phyloP scores from a whole-genome alignment of 1,139 yeast genomes.

The Saccharomyces hybrid region DNA sequence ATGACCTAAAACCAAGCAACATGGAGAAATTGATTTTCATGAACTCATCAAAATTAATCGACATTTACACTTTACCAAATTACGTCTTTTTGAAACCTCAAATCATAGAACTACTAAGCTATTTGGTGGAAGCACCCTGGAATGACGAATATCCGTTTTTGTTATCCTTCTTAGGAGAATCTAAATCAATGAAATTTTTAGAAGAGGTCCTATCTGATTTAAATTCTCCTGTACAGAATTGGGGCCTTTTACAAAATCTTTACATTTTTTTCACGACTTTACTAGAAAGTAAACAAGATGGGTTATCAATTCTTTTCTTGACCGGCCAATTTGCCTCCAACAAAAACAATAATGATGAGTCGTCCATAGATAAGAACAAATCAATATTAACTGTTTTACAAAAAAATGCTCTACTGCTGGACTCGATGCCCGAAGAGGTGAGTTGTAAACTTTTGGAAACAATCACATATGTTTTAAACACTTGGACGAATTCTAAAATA shows the following conservation, averaged over 20 bases:
- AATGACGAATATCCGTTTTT: constrained; percentile 61
- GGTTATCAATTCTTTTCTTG: constrained; percentile 67
- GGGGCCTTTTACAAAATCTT: constrained; percentile 47
- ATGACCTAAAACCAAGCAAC: constrained; percentile 45
- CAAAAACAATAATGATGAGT: constrained; percentile 3
- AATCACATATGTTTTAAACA: constrained; percentile 55
- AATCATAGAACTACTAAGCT: constrained; percentile 52
- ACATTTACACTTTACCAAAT: constrained; percentile 47
- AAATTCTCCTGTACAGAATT: constrained; percentile 51
- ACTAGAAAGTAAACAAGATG: constrained; percentile 76
- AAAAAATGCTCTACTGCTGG: constrained; percentile 45
- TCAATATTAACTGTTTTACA: constrained; percentile 54
- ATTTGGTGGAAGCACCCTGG: constrained; percentile 59
- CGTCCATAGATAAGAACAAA: constrained; percentile 11
- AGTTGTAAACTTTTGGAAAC: constrained; percentile 53
- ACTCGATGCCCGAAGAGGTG: constrained; percentile 50
- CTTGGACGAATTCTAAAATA: constrained; percentile 58
- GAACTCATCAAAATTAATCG: constrained; percentile 50
- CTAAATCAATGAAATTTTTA: constrained; percentile 52
- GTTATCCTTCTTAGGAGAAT: constrained; percentile 68
- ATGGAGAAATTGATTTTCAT: constrained; percentile 57
- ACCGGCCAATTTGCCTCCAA: constrained; percentile 53
- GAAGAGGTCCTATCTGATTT: constrained; percentile 54
- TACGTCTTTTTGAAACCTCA: constrained; percentile 38
- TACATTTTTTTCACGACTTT: constrained; percentile 73